phyloP scores from a whole-genome alignment of 768 basidiomycete genomes.

The Naganishia vaughanmartiniae region DNA sequence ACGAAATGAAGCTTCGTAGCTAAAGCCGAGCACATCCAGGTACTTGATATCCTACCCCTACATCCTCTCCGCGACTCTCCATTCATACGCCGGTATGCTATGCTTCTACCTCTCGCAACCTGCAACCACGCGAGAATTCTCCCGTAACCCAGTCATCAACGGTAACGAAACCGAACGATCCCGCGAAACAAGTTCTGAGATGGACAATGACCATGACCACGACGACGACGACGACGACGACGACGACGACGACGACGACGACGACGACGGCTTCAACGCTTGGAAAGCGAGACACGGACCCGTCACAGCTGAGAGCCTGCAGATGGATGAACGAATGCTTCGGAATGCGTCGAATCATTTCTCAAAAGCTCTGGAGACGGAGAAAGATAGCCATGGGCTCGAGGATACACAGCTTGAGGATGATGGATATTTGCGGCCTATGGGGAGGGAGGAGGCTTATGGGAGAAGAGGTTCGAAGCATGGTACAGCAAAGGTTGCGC shows the following conservation, averaged over 20 bases:
- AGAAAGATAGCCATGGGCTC: slow-evolving; percentile 18
- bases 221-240: neutral
- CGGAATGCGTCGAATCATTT: slow-evolving; percentile 23
- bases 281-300: neutral
- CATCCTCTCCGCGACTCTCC: slow-evolving; percentile 73
- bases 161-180: neutral
- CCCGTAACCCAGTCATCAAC: neutral
- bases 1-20: slow-evolving; percentile 19
- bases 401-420: neutral
- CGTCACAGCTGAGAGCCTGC: neutral
- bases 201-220: neutral
- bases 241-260: no score
- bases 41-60: slow-evolving; percentile 86
- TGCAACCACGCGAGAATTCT: neutral
- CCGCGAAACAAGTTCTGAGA: neutral
- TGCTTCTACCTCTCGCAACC: slow-evolving; percentile 57
- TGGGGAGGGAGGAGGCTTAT: neutral
- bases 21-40: slow-evolving; percentile 42
- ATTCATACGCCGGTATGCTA: slow-evolving; percentile 77
- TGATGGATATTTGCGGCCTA: neutral
- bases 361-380: slow-evolving; percentile 19
- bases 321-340: neutral
- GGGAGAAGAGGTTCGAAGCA: neutral
- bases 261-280: neutral
- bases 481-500: slow-evolving; percentile 16